These are phyloP conservation scores for Hansenula sp. DNA, from an alignment of 1,139 yeast genomes.

Conservation along the genomic window DNA sequence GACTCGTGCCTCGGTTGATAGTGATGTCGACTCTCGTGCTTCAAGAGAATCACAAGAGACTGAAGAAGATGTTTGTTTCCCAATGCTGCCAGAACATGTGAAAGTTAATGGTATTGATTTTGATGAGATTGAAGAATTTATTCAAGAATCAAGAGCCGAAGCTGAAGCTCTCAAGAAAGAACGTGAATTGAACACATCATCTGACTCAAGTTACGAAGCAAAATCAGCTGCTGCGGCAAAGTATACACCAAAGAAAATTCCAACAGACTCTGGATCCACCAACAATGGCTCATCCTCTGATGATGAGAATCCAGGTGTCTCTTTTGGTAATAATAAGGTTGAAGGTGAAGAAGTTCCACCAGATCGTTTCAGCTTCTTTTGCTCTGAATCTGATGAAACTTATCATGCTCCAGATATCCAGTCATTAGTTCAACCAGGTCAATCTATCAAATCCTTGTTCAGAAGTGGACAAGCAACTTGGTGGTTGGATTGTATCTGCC, in stretches of 20 bases:
- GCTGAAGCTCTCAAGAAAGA: slow-evolving; percentile 17
- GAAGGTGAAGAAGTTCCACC: slow-evolving; percentile 41
- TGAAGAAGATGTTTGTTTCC: slow-evolving; percentile 97
- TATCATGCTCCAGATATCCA: slow-evolving; percentile 86
- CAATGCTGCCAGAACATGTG: slow-evolving; percentile 73
- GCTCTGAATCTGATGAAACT: slow-evolving; percentile 79
- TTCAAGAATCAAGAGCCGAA: slow-evolving; percentile 39
- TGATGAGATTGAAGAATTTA: slow-evolving; percentile 73
- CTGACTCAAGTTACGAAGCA: slow-evolving; percentile 24
- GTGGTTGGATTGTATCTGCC: slow-evolving; percentile 76
- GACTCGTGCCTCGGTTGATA: slow-evolving; percentile 39
- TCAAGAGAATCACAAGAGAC: slow-evolving; percentile 78
- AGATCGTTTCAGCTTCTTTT: slow-evolving; percentile 80
- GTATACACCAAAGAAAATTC: slow-evolving; percentile 43
- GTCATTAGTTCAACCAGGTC: slow-evolving; percentile 60
- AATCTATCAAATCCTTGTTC: slow-evolving; percentile 63
- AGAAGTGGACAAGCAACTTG: slow-evolving; percentile 43
- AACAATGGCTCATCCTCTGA: slow-evolving; percentile 7
- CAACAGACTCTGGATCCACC: slow-evolving; percentile 4
- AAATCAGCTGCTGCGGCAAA: slow-evolving; percentile 50
- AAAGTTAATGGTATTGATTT: slow-evolving; percentile 73
- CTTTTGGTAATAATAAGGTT: slow-evolving; percentile 32
- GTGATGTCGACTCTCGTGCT: slow-evolving; percentile 67
- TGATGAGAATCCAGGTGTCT: slow-evolving; percentile 24
- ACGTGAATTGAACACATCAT: slow-evolving; percentile 16